These are phyloP conservation scores for Whalleya microplaca DNA, from an alignment of 2,329 filamentous ascomycete genomes.

Conservation along the genomic window DNA sequence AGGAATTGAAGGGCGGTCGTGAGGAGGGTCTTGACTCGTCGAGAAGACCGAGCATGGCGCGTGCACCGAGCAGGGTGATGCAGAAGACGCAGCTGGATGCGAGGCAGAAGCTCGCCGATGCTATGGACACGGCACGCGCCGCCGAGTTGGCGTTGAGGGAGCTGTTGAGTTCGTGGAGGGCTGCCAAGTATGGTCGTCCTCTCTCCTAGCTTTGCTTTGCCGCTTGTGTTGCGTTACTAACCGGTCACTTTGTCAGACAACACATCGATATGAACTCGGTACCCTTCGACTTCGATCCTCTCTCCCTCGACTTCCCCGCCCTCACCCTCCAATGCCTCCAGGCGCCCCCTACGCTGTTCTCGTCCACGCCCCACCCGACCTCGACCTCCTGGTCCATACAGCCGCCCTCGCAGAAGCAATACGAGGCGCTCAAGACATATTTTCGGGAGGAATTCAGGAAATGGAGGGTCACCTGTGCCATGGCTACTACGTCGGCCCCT, in stretches of 20 bases:
- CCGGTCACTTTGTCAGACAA: conserved; percentile 44
- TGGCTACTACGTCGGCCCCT: conserved; percentile 51
- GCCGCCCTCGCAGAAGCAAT: conserved; percentile 74
- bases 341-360: conserved; percentile 80
- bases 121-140: conserved; percentile 78
- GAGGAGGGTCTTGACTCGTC: conserved; percentile 39
- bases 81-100: conserved; percentile 67
- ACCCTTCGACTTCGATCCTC: conserved; percentile 81
- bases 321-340: conserved; percentile 82
- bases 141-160: conserved; percentile 85
- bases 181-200: conserved; percentile 65
- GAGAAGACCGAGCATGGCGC: conserved; percentile 42
- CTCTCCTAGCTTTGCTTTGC: too few relatives aligned
- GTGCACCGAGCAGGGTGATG: conserved; percentile 52
- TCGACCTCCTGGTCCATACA: conserved; percentile 80
- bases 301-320: conserved; percentile 82
- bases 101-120: conserved; percentile 67
- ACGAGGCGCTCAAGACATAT: conserved; percentile 68
- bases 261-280: conserved; percentile 58
- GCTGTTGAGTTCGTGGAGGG: conserved; percentile 77
- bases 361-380: conserved; percentile 77
- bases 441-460: conserved; percentile 69
- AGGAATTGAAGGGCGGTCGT: conserved; percentile 45
- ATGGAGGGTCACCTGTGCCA: conserved; percentile 61
- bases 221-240: conserved; percentile 17